Evolutionary conservation across 2,329 filamentous ascomycete genomes (phyloP), one percentile per base, ranked within the genome.

Genomic region (Tothia fuscella): DNA sequence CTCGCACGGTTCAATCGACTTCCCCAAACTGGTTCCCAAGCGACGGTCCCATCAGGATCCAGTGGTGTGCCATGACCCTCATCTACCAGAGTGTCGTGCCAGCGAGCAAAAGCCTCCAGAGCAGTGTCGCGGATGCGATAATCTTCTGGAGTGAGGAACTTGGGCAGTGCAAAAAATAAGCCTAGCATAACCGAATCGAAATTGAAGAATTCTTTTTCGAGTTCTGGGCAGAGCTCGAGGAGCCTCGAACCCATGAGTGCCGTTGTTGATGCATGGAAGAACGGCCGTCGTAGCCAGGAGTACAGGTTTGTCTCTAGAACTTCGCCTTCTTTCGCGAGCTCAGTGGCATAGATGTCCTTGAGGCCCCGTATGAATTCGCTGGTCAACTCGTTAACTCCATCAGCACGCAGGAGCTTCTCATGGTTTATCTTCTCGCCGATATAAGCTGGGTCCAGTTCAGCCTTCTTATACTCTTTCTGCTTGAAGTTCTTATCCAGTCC

Each of bases 311-410:
- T 43, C 17, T 50, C 43, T n/a, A n/a, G n/a, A 37, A 35, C 6
- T 2, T 29, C 28, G n/a, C 34, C 34, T 12, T 38, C 36, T 16
- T 28, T 19, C 16, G 25, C 39, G n/a, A 17, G 22, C 5, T 16
- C 6, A 20, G 54, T 35, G 5, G 48, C 49, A 5, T 56, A 45
- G 3, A 50, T 46, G 3, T 48, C 33, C 5, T 47, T 45, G 3
- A 56, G 38, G 4, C 49, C 44, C 20, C 39, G 39, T 2, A 43
- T 47, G 37, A 58, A 57, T 17, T 53, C 43, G 2, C 38, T 32
- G 1, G 53, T 57, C 4, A 58, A 49, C 36, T 56, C 55, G 33
- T 55, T 55, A 9, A 57, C 55, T n/a, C 43, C 45, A 16, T 54
- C 52, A n/a, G 45, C 44, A 22, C 49, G 53, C 16, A 51, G 49